A percentile compares a stretch with the other conserved stretches of the same genome.
These are phyloP conservation scores for Pleurotus sapidus DNA, from an alignment of 768 basidiomycete genomes.

Conservation along the genomic window DNA sequence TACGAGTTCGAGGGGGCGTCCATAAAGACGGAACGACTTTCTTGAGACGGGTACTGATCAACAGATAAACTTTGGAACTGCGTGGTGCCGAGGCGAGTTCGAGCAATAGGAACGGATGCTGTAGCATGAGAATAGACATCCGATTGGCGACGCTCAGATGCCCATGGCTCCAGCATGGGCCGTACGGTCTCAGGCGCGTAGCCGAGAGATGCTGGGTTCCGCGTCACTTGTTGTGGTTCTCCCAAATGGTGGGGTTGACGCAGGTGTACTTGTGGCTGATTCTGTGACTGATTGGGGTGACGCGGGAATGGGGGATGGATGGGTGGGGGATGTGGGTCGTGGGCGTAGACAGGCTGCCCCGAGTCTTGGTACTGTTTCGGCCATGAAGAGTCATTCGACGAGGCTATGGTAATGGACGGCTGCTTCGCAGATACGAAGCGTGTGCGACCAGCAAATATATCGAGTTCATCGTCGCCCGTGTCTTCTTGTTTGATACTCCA, in stretches of 20 bases:
- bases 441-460: constrained; percentile 67
- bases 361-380: constrained; percentile 4
- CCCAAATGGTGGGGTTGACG: constrained; percentile 16
- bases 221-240: constrained; percentile 7
- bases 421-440: constrained; percentile 53
- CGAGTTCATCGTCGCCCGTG: constrained; percentile 56
- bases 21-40: not conserved
- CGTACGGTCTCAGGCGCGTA: not conserved
- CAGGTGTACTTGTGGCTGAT: constrained; percentile 10
- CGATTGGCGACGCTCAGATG: not conserved
- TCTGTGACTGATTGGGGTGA: constrained; percentile 9
- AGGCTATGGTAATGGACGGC: constrained; percentile 14
- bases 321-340: not conserved
- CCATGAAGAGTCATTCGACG: not conserved
- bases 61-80: not conserved
- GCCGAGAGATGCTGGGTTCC: not conserved
- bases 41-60: not conserved
- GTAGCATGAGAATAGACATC: not conserved
- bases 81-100: not conserved
- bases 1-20: not conserved
- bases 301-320: not conserved
- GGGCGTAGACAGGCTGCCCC: constrained; percentile 3
- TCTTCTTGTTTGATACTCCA: constrained; percentile 56
- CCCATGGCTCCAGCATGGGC: constrained; percentile 1
- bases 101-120: constrained; percentile 1